Evolutionary conservation across 768 basidiomycete genomes (phyloP).

Genomic region (Boletus pseudopeckii): DNA sequence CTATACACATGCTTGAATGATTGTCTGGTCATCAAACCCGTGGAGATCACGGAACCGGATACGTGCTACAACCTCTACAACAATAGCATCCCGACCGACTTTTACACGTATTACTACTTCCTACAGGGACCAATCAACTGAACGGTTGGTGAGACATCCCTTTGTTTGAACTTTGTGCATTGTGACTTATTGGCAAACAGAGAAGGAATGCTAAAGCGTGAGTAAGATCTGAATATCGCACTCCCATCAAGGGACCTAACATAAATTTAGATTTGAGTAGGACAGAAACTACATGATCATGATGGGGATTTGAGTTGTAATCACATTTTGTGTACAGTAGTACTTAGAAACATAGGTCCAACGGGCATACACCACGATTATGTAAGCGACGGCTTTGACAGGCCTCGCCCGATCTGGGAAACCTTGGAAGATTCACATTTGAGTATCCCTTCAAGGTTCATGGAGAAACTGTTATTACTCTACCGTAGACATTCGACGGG

Average conservation of each 20-base stretch:
- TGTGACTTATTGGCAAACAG: not conserved
- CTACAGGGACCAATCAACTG: not conserved
- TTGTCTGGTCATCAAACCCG: not conserved
- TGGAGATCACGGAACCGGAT: not conserved
- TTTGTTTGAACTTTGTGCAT: not conserved
- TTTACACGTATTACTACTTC: not conserved
- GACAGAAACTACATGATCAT: not conserved
- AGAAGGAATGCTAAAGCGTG: too few relatives aligned
- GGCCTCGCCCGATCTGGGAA: too few relatives aligned
- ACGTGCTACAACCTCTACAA: not conserved
- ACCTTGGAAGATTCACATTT: too few relatives aligned
- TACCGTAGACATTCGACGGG: too few relatives aligned
- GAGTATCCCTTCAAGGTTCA: too few relatives aligned
- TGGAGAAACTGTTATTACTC: too few relatives aligned
- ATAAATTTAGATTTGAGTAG: not conserved
- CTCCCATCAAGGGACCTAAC: not conserved
- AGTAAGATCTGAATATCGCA: not conserved
- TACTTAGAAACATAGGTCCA: too few relatives aligned
- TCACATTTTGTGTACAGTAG: too few relatives aligned
- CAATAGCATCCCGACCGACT: not conserved
- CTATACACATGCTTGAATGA: not conserved
- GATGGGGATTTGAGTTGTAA: not conserved
- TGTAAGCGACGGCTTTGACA: too few relatives aligned
- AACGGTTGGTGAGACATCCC: not conserved
- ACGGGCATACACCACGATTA: too few relatives aligned